Conservation (phyloP, 192 early-diverging fungal species). For the Allomyces arbusculus region DNA sequence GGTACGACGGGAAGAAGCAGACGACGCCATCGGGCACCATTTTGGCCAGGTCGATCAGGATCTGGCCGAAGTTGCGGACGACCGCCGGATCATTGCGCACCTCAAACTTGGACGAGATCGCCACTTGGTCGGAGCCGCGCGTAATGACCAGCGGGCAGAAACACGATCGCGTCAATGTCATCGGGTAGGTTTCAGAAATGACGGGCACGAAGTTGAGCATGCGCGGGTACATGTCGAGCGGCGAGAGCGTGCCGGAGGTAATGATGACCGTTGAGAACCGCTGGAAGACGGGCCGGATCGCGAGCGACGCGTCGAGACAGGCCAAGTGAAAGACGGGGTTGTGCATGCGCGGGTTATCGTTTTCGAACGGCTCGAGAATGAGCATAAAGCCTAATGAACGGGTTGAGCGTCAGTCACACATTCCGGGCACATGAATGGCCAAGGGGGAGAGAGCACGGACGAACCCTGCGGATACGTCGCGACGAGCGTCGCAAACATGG, state of each 20-base stretch:
- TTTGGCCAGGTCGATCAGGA: constrained; percentile 82
- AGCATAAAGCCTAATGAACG: constrained; percentile 52
- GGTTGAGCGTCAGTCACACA: too few species aligned
- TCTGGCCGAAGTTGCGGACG: constrained; percentile 94
- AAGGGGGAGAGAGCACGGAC: too few species aligned
- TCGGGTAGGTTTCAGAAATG: constrained; percentile 83
- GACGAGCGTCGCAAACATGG: constrained; percentile 83
- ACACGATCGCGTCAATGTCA: constrained; percentile 84
- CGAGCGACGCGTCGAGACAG: constrained; percentile 89
- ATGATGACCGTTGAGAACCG: constrained; percentile 90
- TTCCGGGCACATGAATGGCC: too few species aligned
- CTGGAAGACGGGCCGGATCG: constrained; percentile 90
- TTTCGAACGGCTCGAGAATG: constrained; percentile 93
- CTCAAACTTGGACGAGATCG: constrained; percentile 92
- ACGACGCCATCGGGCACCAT: constrained; percentile 93
- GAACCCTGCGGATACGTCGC: constrained; percentile 81
- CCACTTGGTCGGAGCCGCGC: constrained; percentile 94
- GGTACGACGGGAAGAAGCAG: constrained; percentile 93
- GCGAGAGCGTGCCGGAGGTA: constrained; percentile 97
- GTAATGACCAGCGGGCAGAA: constrained; percentile 95
- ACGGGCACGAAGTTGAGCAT: constrained; percentile 74
- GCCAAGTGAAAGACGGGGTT: constrained; percentile 85
- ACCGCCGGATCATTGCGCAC: constrained; percentile 97
- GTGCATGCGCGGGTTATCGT: constrained; percentile 70
- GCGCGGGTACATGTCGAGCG: constrained; percentile 92